Percentiles rank a stretch among this genome's conserved stretches.
phyloP scores from a whole-genome alignment of 768 basidiomycete genomes.

The Auriscalpium orientale region DNA sequence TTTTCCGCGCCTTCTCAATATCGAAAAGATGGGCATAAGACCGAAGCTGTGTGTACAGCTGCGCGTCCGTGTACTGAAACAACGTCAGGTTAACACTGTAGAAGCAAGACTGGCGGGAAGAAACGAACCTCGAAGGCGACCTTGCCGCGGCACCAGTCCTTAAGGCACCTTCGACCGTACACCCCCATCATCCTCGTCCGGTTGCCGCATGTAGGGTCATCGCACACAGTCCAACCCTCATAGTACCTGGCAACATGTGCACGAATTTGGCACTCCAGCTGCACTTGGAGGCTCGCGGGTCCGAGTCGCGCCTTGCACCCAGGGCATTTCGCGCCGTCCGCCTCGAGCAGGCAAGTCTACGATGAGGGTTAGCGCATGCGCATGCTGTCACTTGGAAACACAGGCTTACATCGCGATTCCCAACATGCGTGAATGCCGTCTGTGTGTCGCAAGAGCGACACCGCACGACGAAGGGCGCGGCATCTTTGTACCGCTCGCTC shows the following conservation, averaged over 20 bases:
- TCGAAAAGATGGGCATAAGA: slow-evolving; percentile 81
- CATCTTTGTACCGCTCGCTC: slow-evolving; percentile 76
- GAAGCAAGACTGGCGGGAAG: not conserved
- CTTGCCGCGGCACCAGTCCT: slow-evolving; percentile 56
- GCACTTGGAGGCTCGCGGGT: slow-evolving; percentile 61
- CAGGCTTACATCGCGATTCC: slow-evolving; percentile 46
- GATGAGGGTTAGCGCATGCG: not conserved
- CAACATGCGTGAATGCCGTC: slow-evolving; percentile 49
- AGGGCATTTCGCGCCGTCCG: slow-evolving; percentile 64
- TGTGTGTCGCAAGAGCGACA: slow-evolving; percentile 69
- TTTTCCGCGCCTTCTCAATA: slow-evolving; percentile 48
- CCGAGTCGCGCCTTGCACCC: slow-evolving; percentile 50
- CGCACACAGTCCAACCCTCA: slow-evolving; percentile 81
- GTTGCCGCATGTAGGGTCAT: slow-evolving; percentile 76
- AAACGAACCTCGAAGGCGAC: slow-evolving; percentile 68
- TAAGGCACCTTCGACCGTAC: slow-evolving; percentile 77
- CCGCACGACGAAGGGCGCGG: slow-evolving; percentile 60
- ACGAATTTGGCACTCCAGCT: slow-evolving; percentile 84
- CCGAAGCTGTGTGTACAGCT: slow-evolving; percentile 85
- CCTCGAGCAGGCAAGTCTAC: slow-evolving; percentile 60
- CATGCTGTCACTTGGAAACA: not conserved
- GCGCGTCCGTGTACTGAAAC: slow-evolving; percentile 70
- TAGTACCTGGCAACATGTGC: slow-evolving; percentile 75
- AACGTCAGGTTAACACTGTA: slow-evolving; percentile 1
- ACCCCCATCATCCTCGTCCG: slow-evolving; percentile 93